Conservation (phyloP, 257 asterid species). For the Craterostigma plantagineum region DNA sequence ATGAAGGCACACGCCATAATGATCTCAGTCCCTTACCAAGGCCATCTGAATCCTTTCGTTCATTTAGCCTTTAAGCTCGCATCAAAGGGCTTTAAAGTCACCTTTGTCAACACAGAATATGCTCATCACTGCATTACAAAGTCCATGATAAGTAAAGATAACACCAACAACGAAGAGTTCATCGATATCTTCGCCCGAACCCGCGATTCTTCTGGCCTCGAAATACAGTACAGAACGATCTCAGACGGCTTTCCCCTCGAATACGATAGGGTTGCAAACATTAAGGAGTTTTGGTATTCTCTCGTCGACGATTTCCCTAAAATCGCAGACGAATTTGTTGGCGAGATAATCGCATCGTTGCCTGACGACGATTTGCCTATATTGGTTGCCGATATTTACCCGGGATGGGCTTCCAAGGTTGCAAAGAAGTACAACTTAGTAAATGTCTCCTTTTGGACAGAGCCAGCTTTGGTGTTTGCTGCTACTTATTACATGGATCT, state of each 20-base stretch:
- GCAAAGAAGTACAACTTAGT: conserved; percentile 16
- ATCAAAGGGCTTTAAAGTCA: conserved; percentile 9
- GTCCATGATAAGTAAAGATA: neutral
- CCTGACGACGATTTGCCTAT: conserved; percentile 9
- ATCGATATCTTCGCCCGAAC: neutral
- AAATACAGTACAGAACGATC: conserved; percentile 4
- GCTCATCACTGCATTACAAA: neutral
- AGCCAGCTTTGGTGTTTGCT: conserved; percentile 13
- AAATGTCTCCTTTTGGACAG: conserved; percentile 13
- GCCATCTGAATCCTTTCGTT: conserved; percentile 10
- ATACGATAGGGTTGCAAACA: conserved; percentile 9
- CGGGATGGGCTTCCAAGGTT: conserved; percentile 9
- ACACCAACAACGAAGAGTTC: neutral
- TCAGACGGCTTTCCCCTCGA: conserved; percentile 11
- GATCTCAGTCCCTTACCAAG: conserved; percentile 10
- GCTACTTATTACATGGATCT: conserved; percentile 16
- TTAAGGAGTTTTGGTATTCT: neutral
- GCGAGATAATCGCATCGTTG: neutral
- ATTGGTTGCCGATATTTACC: conserved; percentile 16
- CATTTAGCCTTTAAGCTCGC: conserved; percentile 10
- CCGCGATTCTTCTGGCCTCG: too few species aligned
- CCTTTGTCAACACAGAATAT: conserved; percentile 8
- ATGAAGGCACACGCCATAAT: conserved; percentile 12
- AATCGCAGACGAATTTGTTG: conserved; percentile 12
- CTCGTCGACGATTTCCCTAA: conserved; percentile 9